Evolutionary conservation across 768 basidiomycete species (phyloP).

Genomic region (Sporobolomyces pararoseus): DNA sequence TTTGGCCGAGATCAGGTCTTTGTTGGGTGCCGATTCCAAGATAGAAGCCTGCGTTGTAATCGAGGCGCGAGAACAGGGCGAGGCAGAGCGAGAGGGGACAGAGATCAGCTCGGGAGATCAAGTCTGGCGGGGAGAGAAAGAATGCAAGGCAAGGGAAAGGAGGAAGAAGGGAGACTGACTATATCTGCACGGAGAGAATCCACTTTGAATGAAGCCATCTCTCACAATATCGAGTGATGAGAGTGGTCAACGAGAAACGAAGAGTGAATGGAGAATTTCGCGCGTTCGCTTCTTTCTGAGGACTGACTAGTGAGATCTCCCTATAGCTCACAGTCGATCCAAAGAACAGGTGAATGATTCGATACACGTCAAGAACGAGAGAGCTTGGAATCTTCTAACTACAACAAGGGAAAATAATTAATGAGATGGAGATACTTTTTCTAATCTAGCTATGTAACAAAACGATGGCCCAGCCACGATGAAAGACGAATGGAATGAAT

Average conservation of each 20-base stretch:
- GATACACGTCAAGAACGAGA: neutral
- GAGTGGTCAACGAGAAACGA: neutral
- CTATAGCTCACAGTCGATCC: too few species aligned
- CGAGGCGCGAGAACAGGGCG: neutral
- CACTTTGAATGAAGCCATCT: constrained; percentile 10
- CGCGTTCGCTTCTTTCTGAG: too few species aligned
- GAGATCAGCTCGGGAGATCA: neutral
- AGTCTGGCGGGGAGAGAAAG: neutral
- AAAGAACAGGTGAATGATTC: too few species aligned
- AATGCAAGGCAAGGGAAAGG: neutral
- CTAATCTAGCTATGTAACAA: too few species aligned
- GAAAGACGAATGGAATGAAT: neutral
- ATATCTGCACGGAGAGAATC: constrained; percentile 12
- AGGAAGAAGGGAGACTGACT: neutral
- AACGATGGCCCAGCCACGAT: neutral
- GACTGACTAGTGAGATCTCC: too few species aligned
- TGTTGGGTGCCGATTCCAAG: neutral
- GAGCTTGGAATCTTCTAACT: too few species aligned
- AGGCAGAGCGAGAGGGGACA: neutral
- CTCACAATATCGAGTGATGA: too few species aligned
- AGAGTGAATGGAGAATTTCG: neutral
- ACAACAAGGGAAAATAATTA: constrained; percentile 3
- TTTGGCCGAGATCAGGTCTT: constrained; percentile 13
- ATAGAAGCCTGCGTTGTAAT: neutral
- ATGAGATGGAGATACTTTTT: too few species aligned